A percentile compares a stretch with the other conserved stretches of the same genome.
phyloP scores from a whole-genome alignment of 2,329 filamentous ascomycete genomes.

The Balansia obtecta region DNA sequence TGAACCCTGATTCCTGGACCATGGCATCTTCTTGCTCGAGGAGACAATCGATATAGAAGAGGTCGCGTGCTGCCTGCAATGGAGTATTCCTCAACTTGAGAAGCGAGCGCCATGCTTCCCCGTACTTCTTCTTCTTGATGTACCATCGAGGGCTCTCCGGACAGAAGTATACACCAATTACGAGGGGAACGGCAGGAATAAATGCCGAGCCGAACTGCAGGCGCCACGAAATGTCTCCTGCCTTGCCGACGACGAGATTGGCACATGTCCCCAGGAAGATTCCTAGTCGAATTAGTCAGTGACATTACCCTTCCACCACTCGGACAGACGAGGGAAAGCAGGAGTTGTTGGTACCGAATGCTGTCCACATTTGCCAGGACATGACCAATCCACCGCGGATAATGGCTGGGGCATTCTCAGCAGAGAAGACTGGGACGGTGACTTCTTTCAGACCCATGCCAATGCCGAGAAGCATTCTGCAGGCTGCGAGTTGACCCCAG shows the following conservation, averaged over 20 bases:
- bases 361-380: slow-evolving; percentile 38
- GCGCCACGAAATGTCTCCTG: slow-evolving; percentile 48
- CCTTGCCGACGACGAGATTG: slow-evolving; percentile 50
- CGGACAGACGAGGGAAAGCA: no score
- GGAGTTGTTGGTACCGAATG: slow-evolving; percentile 1
- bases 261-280: slow-evolving; percentile 56
- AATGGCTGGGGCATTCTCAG: slow-evolving; percentile 38
- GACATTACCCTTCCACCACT: no score
- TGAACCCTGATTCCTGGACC: slow-evolving; percentile 16
- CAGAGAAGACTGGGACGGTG: slow-evolving; percentile 40
- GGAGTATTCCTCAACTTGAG: slow-evolving; percentile 42
- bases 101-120: slow-evolving; percentile 43
- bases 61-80: slow-evolving; percentile 48
- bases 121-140: slow-evolving; percentile 46
- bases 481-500: slow-evolving; percentile 45
- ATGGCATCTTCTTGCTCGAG: slow-evolving; percentile 19
- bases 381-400: slow-evolving; percentile 42
- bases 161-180: slow-evolving; percentile 45
- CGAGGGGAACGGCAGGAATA: slow-evolving; percentile 49
- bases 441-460: slow-evolving; percentile 44
- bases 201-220: slow-evolving; percentile 53
- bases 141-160: slow-evolving; percentile 56
- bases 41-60: slow-evolving; percentile 45
- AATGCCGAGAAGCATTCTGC: slow-evolving; percentile 38
- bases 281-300: slow-evolving; percentile 19